Evolutionary conservation across 345 rosid species (phyloP).

Genomic region (Eucalyptus curtisii): DNA sequence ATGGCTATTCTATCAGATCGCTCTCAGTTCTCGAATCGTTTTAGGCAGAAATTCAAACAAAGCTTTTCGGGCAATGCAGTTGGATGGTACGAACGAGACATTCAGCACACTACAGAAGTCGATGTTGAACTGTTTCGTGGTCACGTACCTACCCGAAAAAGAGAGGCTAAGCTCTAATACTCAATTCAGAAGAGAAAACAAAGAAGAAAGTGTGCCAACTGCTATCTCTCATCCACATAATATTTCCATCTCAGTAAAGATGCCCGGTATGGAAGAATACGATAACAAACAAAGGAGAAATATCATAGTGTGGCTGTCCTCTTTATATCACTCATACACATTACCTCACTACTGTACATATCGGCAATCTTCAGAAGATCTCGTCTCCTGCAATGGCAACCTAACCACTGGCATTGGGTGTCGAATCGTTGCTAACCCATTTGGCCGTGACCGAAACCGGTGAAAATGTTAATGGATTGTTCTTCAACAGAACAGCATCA

Average conservation of each 20-base stretch:
- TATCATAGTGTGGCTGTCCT: background rate
- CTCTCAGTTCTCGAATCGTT: background rate
- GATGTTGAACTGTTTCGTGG: background rate
- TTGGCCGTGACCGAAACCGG: constrained; percentile 42
- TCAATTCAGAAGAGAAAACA: background rate
- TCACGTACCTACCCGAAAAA: background rate
- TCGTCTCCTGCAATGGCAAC: background rate
- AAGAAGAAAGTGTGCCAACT: background rate
- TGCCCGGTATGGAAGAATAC: background rate
- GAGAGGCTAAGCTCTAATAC: background rate
- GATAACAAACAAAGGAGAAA: background rate
- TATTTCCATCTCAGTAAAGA: background rate
- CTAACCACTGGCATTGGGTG: constrained; percentile 11
- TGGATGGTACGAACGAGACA: background rate
- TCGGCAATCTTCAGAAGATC: background rate
- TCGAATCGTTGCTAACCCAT: constrained; percentile 37
- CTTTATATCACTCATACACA: background rate
- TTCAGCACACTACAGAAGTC: background rate
- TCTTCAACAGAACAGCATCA: constrained; percentile 32
- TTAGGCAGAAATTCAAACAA: background rate
- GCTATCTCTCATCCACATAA: background rate
- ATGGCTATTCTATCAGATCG: background rate
- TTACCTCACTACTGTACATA: background rate
- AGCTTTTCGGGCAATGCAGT: background rate
- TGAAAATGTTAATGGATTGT: constrained; percentile 10